Conservation (phyloP, 2,329 filamentous ascomycete species). For the Chaetomiaceae sp. region DNA sequence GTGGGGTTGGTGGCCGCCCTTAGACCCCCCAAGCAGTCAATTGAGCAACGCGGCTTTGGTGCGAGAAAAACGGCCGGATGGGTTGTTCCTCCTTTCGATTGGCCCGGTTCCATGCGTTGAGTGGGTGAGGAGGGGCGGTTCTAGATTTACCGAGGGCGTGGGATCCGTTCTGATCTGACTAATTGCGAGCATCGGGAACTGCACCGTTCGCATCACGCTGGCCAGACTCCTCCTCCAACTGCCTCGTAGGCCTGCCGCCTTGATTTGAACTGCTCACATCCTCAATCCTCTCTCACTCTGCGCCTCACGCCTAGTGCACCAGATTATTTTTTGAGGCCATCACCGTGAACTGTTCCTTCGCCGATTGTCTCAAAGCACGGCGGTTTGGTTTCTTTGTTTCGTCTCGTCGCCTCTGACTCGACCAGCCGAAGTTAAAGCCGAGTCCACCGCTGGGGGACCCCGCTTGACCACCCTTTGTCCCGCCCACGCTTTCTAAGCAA, state of each 20-base stretch:
- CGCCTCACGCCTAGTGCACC: neutral
- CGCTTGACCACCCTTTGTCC: conserved; percentile 16
- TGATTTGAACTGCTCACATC: conserved; percentile 16
- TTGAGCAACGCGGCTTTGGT: conserved; percentile 23
- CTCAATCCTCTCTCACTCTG: conserved; percentile 9
- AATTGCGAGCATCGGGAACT: conserved; percentile 19
- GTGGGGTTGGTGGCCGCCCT: neutral
- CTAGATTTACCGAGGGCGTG: conserved; percentile 25
- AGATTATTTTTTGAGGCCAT: conserved; percentile 10
- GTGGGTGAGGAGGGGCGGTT: conserved; percentile 22
- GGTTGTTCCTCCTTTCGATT: conserved; percentile 17
- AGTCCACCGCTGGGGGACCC: conserved; percentile 15
- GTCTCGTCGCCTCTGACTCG: conserved; percentile 11
- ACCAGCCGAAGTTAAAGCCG: conserved; percentile 15
- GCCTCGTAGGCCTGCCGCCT: neutral
- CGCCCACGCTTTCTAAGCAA: conserved; percentile 8
- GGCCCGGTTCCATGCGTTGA: conserved; percentile 3
- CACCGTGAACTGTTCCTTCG: neutral
- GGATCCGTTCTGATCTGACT: conserved; percentile 25
- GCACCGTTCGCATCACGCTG: conserved; percentile 12
- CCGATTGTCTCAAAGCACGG: conserved; percentile 3
- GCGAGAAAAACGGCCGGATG: conserved; percentile 17
- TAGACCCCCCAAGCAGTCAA: neutral
- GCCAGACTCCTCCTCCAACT: conserved; percentile 6
- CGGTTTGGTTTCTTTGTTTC: conserved; percentile 13